These are phyloP conservation scores for Lolium multiflorum DNA, from an alignment of 176 grass and related monocot genomes.

Conservation along the genomic window DNA sequence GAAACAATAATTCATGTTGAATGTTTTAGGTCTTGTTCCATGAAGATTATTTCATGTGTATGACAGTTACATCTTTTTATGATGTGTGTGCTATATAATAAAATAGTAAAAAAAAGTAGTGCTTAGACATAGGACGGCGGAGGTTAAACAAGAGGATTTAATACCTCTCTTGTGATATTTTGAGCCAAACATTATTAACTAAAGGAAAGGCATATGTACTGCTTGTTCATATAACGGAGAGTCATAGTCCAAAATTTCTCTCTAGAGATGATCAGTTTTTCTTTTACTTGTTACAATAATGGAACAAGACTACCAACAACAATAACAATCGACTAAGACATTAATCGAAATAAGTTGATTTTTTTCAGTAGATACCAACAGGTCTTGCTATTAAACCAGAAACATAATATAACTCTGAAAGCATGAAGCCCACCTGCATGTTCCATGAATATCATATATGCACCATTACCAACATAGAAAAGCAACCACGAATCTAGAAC, in stretches of 20 bases:
- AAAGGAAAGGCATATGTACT: neutral
- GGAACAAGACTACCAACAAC: neutral
- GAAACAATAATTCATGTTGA: neutral
- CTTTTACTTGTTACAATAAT: neutral
- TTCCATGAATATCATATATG: neutral
- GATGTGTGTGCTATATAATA: neutral
- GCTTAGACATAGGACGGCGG: neutral
- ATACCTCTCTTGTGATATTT: neutral
- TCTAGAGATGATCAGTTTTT: neutral
- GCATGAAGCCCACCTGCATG: neutral
- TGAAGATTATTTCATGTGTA: neutral
- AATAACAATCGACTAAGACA: neutral
- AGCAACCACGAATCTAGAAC: neutral
- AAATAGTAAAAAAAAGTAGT: neutral
- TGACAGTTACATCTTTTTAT: neutral
- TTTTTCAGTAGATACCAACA: too few species aligned
- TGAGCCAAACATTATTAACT: neutral
- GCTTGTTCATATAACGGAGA: neutral
- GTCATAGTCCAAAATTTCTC: neutral
- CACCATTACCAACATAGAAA: neutral
- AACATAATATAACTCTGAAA: too few species aligned
- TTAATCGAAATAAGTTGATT: neutral
- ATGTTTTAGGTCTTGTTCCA: neutral
- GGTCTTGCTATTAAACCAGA: neutral
- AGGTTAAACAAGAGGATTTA: neutral